Evolutionary conservation across 345 rosid species (phyloP), one percentile per base, ranked within the genome.

Genomic region (Punica granatum): DNA sequence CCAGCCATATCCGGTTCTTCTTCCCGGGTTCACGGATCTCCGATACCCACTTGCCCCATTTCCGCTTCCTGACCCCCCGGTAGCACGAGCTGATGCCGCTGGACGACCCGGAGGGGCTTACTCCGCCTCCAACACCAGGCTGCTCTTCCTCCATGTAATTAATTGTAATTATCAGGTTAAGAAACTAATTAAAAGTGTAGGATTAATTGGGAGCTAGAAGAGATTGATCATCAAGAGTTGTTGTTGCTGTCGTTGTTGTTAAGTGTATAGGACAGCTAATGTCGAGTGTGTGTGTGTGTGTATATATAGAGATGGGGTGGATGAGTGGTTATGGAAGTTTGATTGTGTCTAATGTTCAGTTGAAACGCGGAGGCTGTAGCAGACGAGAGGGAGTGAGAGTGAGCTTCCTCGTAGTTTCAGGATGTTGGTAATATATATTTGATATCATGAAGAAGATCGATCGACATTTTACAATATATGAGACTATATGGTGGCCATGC

Each of bases 21-120:
- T 90, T 92, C 79, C 79, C 82, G 3, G 98, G 97, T 69, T 92
- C 90, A 34, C 98, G 78, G 49, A 90, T 92, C 70, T 92, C 98
- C 0, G 96, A 90, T 48, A 92, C 98, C 98, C 96, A 92, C 81
- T 86, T 92, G 1, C 98, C 98, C 98, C 96, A 90, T 75, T 84
- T 91, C 66, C 98, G 79, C 95, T 76, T 92, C 68, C 98, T 83
- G 2, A 92, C 98, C 23, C 96, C 98, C 10, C 87, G 82, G 64
- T 82, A 92, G 21, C 73, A 82, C 0, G 84, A 86, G 63, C 85
- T 88, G 63, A 33, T 41, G 60, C 78, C 71, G 23, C 65, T 64
- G 74, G 66, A 30, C 51, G 25, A 41, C 49, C 49, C 49, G 19
- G 49, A 8, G 49, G 49, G 49, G 49, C 49, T 44, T 44, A 14